A percentile compares a stretch with the other conserved stretches of the same genome.
Evolutionary conservation across 768 basidiomycete species (phyloP).

Genomic region (Rhodocollybia butyracea): DNA sequence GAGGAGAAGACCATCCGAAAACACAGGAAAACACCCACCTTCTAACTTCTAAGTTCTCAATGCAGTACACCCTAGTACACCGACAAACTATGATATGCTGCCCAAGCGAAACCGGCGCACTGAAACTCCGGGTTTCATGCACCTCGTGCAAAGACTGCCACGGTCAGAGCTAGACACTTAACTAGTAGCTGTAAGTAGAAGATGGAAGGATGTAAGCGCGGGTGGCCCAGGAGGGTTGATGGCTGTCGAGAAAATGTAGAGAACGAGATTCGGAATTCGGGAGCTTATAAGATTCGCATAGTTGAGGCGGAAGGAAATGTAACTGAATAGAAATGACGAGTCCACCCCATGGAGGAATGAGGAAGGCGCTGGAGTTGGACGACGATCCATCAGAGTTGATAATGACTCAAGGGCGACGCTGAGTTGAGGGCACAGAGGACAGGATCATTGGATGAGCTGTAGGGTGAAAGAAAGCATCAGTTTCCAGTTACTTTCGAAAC

Average conservation of each 20-base stretch:
- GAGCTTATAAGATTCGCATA: conserved; percentile 34
- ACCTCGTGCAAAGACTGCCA: too few relatives aligned
- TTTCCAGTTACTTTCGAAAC: background rate
- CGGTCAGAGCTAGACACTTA: too few relatives aligned
- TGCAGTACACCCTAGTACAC: too few relatives aligned
- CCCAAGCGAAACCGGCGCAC: too few relatives aligned
- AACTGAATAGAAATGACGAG: conserved; percentile 79
- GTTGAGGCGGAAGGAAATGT: conserved; percentile 46
- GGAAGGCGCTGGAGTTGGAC: conserved; percentile 4
- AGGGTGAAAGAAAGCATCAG: conserved; percentile 50
- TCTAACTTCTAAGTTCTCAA: too few relatives aligned
- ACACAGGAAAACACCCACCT: too few relatives aligned
- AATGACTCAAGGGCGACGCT: conserved; percentile 69
- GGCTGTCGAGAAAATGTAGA: conserved; percentile 69
- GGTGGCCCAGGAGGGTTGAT: conserved; percentile 76
- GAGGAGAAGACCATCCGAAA: too few relatives aligned
- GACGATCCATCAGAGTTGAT: conserved; percentile 3
- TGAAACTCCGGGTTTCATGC: too few relatives aligned
- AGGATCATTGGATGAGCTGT: conserved; percentile 89
- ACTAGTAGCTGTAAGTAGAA: too few relatives aligned
- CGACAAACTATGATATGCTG: too few relatives aligned
- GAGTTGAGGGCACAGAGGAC: conserved; percentile 81
- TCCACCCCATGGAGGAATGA: conserved; percentile 48
- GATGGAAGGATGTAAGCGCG: conserved; percentile 53
- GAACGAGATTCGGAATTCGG: conserved; percentile 53